A percentile compares a stretch with the other conserved stretches of the same genome.
phyloP scores from a whole-genome alignment of 2,329 filamentous ascomycete genomes.

The Nothophaeocryptopus gaeumannii region DNA sequence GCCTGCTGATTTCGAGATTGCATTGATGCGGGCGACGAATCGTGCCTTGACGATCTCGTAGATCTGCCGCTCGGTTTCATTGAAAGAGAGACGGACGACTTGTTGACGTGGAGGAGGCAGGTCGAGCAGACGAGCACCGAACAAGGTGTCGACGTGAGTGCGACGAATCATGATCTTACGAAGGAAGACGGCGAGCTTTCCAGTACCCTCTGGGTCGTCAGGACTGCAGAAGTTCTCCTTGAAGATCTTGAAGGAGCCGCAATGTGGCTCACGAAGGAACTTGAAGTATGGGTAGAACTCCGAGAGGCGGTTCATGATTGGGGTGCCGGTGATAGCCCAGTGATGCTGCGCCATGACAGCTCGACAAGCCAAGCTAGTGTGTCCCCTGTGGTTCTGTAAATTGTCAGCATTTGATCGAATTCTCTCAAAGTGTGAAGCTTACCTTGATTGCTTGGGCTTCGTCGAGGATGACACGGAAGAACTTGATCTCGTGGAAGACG shows the following conservation, averaged over 20 bases:
- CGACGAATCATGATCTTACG: slow-evolving; percentile 53
- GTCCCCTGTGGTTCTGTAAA: slow-evolving; percentile 41
- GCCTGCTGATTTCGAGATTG: slow-evolving; percentile 22
- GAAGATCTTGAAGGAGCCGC: slow-evolving; percentile 43
- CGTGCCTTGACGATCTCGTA: slow-evolving; percentile 52
- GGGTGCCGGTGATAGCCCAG: slow-evolving; percentile 47
- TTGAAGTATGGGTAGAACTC: slow-evolving; percentile 45
- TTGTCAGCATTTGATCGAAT: background rate
- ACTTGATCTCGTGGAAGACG: slow-evolving; percentile 41
- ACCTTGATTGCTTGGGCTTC: slow-evolving; percentile 94
- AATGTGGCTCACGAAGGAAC: slow-evolving; percentile 43
- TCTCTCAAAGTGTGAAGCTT: slow-evolving; percentile 18
- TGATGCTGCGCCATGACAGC: slow-evolving; percentile 38
- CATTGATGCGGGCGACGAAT: slow-evolving; percentile 45
- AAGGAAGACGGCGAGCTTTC: slow-evolving; percentile 40
- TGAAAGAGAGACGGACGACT: slow-evolving; percentile 49
- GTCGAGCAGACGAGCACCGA: slow-evolving; percentile 53
- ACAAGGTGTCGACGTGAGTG: slow-evolving; percentile 54
- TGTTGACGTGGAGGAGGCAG: slow-evolving; percentile 50
- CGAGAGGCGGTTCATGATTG: slow-evolving; percentile 35
- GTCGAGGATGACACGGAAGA: slow-evolving; percentile 67
- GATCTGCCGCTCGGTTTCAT: slow-evolving; percentile 50
- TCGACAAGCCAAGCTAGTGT: slow-evolving; percentile 47
- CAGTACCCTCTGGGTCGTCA: slow-evolving; percentile 30
- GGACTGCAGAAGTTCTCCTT: slow-evolving; percentile 43